These are phyloP conservation scores for Cocos nucifera DNA, from an alignment of 176 grass and related monocot species.

Conservation along the genomic window DNA sequence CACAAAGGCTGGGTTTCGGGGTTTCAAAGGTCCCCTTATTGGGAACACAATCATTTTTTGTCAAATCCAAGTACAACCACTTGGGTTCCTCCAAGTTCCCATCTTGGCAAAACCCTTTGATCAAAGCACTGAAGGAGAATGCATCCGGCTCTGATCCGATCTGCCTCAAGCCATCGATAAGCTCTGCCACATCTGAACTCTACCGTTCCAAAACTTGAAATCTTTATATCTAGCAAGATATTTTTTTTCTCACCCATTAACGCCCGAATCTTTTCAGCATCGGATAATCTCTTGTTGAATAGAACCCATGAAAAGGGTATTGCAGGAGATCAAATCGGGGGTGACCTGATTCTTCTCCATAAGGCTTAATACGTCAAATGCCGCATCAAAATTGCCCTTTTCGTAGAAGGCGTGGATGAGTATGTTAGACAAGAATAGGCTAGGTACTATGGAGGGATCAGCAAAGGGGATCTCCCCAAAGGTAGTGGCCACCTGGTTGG, in stretches of 20 bases:
- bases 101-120: constrained; percentile 30
- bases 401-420: constrained; percentile 31
- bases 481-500: too few species aligned
- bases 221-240: constrained; percentile 19
- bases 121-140: constrained; percentile 44
- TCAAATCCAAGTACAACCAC: constrained; percentile 16
- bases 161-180: constrained; percentile 36
- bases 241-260: too few species aligned
- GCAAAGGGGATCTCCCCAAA: constrained; percentile 20
- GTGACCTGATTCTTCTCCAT: constrained; percentile 41
- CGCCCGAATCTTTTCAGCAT: constrained; percentile 29
- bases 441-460: constrained; percentile 28
- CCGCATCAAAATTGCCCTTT: constrained; percentile 35
- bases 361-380: constrained; percentile 25
- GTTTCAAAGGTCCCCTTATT: constrained; percentile 32
- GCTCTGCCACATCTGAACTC: constrained; percentile 21
- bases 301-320: constrained; percentile 13
- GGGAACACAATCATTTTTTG: too few species aligned
- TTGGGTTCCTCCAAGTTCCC: constrained; percentile 47
- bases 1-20: constrained; percentile 26
- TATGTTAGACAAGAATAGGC: constrained; percentile 41
- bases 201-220: constrained; percentile 33
- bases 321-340: constrained; percentile 17
- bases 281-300: constrained; percentile 11
- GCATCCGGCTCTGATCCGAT: constrained; percentile 43